These are phyloP conservation scores for Chytriomyces hyalinus DNA, from an alignment of 192 early-diverging fungal genomes.

Conservation along the genomic window DNA sequence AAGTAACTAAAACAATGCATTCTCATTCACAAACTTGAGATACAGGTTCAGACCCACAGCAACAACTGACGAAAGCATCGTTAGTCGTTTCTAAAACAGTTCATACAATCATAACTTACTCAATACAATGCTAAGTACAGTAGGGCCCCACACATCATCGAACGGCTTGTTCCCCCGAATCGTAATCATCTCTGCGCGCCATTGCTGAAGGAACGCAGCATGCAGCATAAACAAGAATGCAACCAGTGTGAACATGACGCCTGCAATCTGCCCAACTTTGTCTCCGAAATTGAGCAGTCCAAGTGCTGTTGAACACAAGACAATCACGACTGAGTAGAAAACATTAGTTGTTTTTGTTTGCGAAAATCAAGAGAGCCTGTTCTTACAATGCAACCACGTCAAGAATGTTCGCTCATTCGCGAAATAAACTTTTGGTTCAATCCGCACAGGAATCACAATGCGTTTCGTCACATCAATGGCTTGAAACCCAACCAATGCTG, in stretches of 20 bases:
- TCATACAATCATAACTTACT: constrained; percentile 19
- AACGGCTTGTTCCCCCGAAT: constrained; percentile 58
- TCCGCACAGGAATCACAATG: constrained; percentile 61
- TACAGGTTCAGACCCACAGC: constrained; percentile 48
- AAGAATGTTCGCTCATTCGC: constrained; percentile 88
- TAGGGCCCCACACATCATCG: constrained; percentile 76
- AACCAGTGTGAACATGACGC: constrained; percentile 73
- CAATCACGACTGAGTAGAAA: constrained; percentile 54
- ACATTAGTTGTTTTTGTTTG: background rate
- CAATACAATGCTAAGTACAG: constrained; percentile 69
- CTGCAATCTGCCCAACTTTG: constrained; percentile 68
- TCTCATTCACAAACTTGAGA: constrained; percentile 42
- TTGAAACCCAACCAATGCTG: constrained; percentile 26
- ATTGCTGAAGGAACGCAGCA: constrained; percentile 69
- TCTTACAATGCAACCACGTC: constrained; percentile 75
- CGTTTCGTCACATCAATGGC: constrained; percentile 41
- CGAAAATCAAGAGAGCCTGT: constrained; percentile 17
- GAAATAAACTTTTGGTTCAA: constrained; percentile 87
- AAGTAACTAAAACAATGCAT: background rate
- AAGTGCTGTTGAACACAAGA: constrained; percentile 71
- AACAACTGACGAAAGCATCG: constrained; percentile 20
- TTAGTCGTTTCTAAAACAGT: background rate
- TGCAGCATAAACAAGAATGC: constrained; percentile 65
- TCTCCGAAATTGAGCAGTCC: constrained; percentile 80
- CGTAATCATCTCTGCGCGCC: constrained; percentile 70